phyloP scores from a whole-genome alignment of 2,329 filamentous ascomycete species.

The Akanthomyces lecanii region DNA sequence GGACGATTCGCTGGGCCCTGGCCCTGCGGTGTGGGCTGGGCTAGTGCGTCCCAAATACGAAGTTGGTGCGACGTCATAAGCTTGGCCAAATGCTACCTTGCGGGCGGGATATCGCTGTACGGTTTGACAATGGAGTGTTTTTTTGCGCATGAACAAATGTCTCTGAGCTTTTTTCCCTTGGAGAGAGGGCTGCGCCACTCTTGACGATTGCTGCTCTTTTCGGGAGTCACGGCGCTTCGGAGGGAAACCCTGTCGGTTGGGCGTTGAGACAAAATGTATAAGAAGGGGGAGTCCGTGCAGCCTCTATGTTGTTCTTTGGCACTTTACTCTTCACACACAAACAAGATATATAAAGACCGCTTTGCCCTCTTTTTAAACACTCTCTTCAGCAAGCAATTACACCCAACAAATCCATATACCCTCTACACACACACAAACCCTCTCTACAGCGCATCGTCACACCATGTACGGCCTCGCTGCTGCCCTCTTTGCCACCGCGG shows the following conservation, averaged over 20 bases:
- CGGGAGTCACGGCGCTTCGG: too few relatives aligned
- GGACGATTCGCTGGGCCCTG: not conserved
- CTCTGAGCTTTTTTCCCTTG: not conserved
- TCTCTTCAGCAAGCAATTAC: too few relatives aligned
- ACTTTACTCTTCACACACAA: not conserved
- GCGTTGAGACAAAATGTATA: slow-evolving; percentile 12
- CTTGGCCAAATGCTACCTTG: slow-evolving; percentile 5
- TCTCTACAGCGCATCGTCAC: not conserved
- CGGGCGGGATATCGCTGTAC: not conserved
- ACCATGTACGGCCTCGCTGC: slow-evolving; percentile 22
- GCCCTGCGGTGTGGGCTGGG: not conserved
- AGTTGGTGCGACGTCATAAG: slow-evolving; percentile 23
- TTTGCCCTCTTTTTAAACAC: too few relatives aligned
- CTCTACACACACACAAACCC: not conserved
- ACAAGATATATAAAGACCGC: not conserved
- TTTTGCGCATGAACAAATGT: not conserved
- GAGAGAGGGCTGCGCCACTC: too few relatives aligned
- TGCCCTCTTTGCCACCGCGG: slow-evolving; percentile 25
- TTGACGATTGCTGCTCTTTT: too few relatives aligned
- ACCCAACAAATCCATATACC: too few relatives aligned
- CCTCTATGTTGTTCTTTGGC: not conserved
- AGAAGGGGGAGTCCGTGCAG: not conserved
- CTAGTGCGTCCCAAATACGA: slow-evolving; percentile 20
- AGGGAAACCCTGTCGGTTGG: not conserved
- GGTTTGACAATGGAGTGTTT: not conserved